phyloP scores from a whole-genome alignment of 768 basidiomycete genomes.

The Suillus occidentalis region DNA sequence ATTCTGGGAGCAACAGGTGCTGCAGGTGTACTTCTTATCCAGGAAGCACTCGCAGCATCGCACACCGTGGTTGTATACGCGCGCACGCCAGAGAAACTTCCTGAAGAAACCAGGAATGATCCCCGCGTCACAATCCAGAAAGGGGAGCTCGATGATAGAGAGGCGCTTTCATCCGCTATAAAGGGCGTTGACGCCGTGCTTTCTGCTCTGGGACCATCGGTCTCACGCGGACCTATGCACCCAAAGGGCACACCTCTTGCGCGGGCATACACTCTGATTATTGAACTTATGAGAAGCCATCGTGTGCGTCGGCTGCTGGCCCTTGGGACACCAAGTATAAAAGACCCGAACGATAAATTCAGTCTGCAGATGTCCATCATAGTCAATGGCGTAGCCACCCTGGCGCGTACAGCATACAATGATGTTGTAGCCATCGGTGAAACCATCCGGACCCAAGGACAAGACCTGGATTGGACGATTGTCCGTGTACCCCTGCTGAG shows the following conservation, averaged over 20 bases:
- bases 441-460: constrained; percentile 47
- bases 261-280: constrained; percentile 52
- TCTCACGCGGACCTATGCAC: constrained; percentile 41
- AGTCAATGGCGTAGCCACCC: constrained; percentile 35
- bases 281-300: constrained; percentile 55
- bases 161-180: constrained; percentile 51
- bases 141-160: constrained; percentile 55
- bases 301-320: constrained; percentile 59
- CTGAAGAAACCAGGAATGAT: constrained; percentile 47
- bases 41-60: constrained; percentile 47
- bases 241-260: constrained; percentile 59
- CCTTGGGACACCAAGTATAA: constrained; percentile 67
- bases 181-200: constrained; percentile 61
- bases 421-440: constrained; percentile 69
- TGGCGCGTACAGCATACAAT: constrained; percentile 59
- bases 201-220: constrained; percentile 61
- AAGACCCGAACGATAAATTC: constrained; percentile 58
- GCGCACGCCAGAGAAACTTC: constrained; percentile 63
- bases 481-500: constrained; percentile 66
- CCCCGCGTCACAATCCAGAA: constrained; percentile 48
- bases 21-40: constrained; percentile 54
- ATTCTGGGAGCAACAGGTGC: constrained; percentile 74
- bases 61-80: constrained; percentile 60
- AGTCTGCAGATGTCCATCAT: constrained; percentile 41
- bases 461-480: constrained; percentile 66